phyloP scores from a whole-genome alignment of 768 basidiomycete species.

The Tremella yokohamensis region DNA sequence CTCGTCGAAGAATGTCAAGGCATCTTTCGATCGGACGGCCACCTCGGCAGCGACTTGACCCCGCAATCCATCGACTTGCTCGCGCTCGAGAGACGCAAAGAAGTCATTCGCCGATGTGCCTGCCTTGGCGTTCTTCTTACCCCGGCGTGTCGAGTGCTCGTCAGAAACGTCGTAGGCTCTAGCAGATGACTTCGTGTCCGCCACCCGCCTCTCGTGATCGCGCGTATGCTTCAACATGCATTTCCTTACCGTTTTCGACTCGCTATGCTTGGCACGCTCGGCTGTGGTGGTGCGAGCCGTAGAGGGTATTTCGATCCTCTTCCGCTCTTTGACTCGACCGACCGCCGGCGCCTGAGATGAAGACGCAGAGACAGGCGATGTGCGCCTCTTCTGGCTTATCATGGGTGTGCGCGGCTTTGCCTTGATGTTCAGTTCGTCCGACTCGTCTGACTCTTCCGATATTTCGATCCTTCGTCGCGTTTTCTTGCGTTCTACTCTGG shows the following conservation, averaged over 20 bases:
- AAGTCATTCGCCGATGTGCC: not conserved
- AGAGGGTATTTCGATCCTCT: constrained; percentile 2
- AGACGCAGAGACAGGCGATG: not conserved
- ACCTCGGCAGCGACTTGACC: not conserved
- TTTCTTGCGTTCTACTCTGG: too few relatives aligned
- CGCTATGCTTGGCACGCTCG: not conserved
- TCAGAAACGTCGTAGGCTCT: too few relatives aligned
- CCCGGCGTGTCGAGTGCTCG: too few relatives aligned
- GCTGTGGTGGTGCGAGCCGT: not conserved
- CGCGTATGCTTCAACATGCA: constrained; percentile 6
- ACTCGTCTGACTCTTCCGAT: not conserved
- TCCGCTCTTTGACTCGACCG: not conserved
- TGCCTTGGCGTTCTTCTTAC: not conserved
- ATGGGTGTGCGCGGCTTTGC: not conserved
- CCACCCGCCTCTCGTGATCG: not conserved
- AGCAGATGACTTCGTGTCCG: not conserved
- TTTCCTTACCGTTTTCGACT: not conserved
- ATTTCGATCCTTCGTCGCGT: too few relatives aligned
- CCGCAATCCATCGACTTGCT: not conserved
- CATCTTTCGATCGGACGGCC: not conserved
- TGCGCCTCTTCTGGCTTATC: not conserved
- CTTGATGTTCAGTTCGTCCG: constrained; percentile 3
- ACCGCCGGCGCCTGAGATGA: not conserved
- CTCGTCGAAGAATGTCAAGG: not conserved
- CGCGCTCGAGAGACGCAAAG: not conserved